A percentile compares a stretch with the other conserved stretches of the same genome.
Evolutionary conservation across 805 yeast genomes (phyloP).

Genomic region (Yamadazyma sp.): DNA sequence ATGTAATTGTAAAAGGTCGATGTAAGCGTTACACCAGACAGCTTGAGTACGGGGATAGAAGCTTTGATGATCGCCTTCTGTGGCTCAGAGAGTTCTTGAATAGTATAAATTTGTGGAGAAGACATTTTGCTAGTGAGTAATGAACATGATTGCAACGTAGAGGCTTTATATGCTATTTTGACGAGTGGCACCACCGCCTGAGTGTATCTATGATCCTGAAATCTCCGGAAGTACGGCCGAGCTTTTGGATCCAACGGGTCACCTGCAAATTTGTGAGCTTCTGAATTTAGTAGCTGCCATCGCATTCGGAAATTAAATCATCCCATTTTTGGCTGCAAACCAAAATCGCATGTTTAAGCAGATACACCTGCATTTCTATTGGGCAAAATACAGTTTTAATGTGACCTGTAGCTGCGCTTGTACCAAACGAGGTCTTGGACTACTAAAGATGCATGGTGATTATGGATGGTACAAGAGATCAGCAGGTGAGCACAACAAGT

Average conservation of each 20-base stretch:
- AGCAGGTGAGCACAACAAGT: too few relatives aligned
- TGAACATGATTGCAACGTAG: not conserved
- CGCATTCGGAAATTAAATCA: too few relatives aligned
- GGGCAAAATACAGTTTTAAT: not conserved
- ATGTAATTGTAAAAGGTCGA: slow-evolving; percentile 53
- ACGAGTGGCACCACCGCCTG: too few relatives aligned
- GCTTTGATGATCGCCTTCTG: slow-evolving; percentile 41
- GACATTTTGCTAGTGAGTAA: not conserved
- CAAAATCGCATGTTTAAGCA: not conserved
- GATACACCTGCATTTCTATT: not conserved
- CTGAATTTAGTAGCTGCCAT: too few relatives aligned
- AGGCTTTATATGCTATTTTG: too few relatives aligned
- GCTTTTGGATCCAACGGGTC: not conserved
- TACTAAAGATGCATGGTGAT: too few relatives aligned
- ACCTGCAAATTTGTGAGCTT: too few relatives aligned
- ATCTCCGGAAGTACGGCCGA: not conserved
- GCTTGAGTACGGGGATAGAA: slow-evolving; percentile 57
- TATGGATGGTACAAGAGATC: too few relatives aligned
- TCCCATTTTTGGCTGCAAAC: slow-evolving; percentile 3
- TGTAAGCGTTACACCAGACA: slow-evolving; percentile 55
- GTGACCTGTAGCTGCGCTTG: too few relatives aligned
- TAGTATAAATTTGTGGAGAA: slow-evolving; percentile 26
- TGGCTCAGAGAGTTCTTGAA: slow-evolving; percentile 27
- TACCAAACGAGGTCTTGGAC: too few relatives aligned
- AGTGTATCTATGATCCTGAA: too few relatives aligned